phyloP scores from a whole-genome alignment of 139 green algal genomes.

The Volvox reticuliferus region DNA sequence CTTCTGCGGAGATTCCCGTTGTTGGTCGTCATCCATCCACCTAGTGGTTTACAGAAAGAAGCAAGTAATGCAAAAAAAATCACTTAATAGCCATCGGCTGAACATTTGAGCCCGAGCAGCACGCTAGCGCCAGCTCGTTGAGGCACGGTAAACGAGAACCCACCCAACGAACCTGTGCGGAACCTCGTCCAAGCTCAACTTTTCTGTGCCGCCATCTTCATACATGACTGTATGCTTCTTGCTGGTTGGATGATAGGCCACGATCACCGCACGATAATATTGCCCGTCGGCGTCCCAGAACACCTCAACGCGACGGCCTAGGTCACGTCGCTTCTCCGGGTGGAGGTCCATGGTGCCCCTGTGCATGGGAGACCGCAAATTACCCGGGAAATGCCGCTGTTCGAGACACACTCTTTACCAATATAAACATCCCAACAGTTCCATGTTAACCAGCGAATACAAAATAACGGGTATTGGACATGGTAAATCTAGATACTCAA shows the following conservation, averaged over 20 bases:
- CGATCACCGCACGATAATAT: slow-evolving; percentile 81
- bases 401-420: too few relatives aligned
- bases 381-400: too few relatives aligned
- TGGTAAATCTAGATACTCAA: too few relatives aligned
- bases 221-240: slow-evolving; percentile 81
- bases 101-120: too few relatives aligned
- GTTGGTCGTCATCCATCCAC: slow-evolving; percentile 21
- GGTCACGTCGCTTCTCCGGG: slow-evolving; percentile 66
- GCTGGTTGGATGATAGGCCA: slow-evolving; percentile 69
- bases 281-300: slow-evolving; percentile 81
- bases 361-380: background rate
- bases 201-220: slow-evolving; percentile 81
- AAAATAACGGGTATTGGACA: too few relatives aligned
- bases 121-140: too few relatives aligned
- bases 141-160: too few relatives aligned
- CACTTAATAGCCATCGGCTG: too few relatives aligned
- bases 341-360: slow-evolving; percentile 76
- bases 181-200: slow-evolving; percentile 66
- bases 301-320: slow-evolving; percentile 70
- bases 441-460: too few relatives aligned
- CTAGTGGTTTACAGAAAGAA: background rate
- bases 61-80: too few relatives aligned
- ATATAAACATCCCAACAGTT: too few relatives aligned
- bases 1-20: background rate
- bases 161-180: slow-evolving; percentile 31